Conservation (phyloP, 2,329 filamentous ascomycete genomes). For the Geoglossum cookeanum region DNA sequence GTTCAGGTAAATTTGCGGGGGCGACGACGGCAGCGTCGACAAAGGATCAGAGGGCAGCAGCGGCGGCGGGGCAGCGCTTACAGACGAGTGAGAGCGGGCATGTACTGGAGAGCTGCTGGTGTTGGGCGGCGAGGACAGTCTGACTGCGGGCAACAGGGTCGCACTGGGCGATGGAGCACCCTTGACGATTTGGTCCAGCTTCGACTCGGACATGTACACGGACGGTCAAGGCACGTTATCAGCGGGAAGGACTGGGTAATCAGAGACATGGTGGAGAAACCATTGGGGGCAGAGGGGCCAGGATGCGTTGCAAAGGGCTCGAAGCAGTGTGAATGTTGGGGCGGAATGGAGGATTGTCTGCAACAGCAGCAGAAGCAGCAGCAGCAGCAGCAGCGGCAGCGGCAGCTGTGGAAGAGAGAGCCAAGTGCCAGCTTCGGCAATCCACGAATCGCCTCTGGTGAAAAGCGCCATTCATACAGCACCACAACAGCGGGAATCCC, state of each 20-base stretch:
- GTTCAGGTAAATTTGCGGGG: constrained; percentile 94
- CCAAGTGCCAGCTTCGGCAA: background rate
- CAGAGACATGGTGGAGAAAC: constrained; percentile 1
- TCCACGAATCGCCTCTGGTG: background rate
- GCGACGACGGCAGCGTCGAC: constrained; percentile 67
- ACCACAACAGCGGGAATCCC: background rate
- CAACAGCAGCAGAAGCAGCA: too few species aligned
- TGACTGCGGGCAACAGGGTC: constrained; percentile 26
- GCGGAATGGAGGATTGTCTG: background rate
- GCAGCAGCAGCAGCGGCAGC: too few species aligned
- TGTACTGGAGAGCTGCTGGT: constrained; percentile 13
- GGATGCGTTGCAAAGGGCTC: background rate
- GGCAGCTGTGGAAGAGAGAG: too few species aligned
- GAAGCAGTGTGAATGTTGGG: background rate
- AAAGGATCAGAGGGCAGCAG: constrained; percentile 45
- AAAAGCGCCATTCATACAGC: background rate
- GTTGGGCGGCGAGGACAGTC: constrained; percentile 18
- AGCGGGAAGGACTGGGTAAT: background rate
- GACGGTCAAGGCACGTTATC: constrained; percentile 6
- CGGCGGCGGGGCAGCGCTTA: constrained; percentile 20
- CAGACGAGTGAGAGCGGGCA: background rate
- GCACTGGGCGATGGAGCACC: constrained; percentile 54
- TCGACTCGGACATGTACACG: constrained; percentile 35
- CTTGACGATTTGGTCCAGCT: constrained; percentile 80
- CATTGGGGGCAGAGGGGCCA: background rate